Evolutionary conservation across 148 eudicot species (phyloP), one percentile per base, ranked within the genome.

Genomic region (Amaranthus hypochondriacus): DNA sequence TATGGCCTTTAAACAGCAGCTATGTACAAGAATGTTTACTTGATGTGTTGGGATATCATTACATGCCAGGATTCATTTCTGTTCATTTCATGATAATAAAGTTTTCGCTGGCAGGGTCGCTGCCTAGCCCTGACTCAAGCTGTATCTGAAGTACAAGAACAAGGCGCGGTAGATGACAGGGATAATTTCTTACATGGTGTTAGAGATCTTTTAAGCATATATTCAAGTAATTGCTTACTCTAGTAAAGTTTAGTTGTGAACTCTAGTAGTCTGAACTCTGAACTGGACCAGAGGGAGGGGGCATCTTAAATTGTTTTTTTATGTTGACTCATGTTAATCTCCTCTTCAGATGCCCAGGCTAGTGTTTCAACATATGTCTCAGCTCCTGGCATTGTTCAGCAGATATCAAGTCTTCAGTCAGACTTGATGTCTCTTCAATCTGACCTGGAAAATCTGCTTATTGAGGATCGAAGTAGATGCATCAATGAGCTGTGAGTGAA

Each of bases 121-220:
- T 95, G 87, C 77, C 72, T 82, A 75, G 89, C 92, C 76, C 82
- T 95, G 78, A 87, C 82, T 76, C 88, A 90, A 88, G 92, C 97
- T 73, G 96, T 88, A 69, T 82, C 94, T 80, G 97, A 92, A 77
- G 85, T 90, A 59, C 94, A 91, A 76, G 99, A 92, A 82, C 99
- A 95, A 89, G 99, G 99, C 72, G 99, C 97, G 4, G 99, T 95
- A 66, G 97, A 95, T 80, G 99, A 95, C 78, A 84, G 94, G 75
- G 97, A 95, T 82, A 90, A 87, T 68, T 89, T 95, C 83, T 81
- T 95, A 73, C 99, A 95, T 86, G 95, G 99, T 50, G 87, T 95
- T 72, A 90, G 97, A 86, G 99, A 95, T 76, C 96, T 95, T 71
- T 78, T 95, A 77, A 90, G 99, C 82, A 89, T 92, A 69, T 85